Percentiles rank a stretch among this genome's conserved stretches.
Conservation (phyloP, 805 yeast species). For the Cyberlindnera euphorbiiphila region DNA sequence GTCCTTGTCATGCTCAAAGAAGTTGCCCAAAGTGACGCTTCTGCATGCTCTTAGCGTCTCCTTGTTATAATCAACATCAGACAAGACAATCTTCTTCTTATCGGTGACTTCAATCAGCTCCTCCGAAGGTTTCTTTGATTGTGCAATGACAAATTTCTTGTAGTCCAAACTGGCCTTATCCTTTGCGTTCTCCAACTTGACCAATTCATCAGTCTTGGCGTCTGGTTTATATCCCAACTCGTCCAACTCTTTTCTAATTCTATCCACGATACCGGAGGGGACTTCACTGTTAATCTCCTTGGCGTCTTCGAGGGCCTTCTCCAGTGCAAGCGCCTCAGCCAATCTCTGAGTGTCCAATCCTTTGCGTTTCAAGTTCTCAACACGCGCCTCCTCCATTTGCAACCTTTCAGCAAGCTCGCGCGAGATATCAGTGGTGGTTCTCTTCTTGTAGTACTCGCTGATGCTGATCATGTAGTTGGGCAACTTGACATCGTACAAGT, state of each 20-base stretch:
- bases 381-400: conserved; percentile 10
- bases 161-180: conserved; percentile 20
- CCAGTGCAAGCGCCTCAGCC: conserved; percentile 54
- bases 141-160: conserved; percentile 20
- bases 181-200: conserved; percentile 20
- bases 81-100: conserved; percentile 47
- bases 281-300: conserved; percentile 35
- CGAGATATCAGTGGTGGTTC: conserved; percentile 3
- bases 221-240: conserved; percentile 30
- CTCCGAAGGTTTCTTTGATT: conserved; percentile 21
- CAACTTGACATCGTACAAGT: conserved; percentile 33
- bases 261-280: conserved; percentile 29
- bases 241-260: conserved; percentile 30
- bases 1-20: conserved; percentile 34
- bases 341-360: conserved; percentile 37
- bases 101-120: conserved; percentile 15
- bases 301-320: conserved; percentile 58
- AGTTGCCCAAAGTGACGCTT: conserved; percentile 66
- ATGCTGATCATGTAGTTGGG: conserved; percentile 28
- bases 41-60: conserved; percentile 57
- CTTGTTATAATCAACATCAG: conserved; percentile 51
- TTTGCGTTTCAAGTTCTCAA: conserved; percentile 6
- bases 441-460: conserved; percentile 31
- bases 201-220: conserved; percentile 17
- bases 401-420: conserved; percentile 4